phyloP scores from a whole-genome alignment of 768 basidiomycete species.

The Paxillus rubicundulus region DNA sequence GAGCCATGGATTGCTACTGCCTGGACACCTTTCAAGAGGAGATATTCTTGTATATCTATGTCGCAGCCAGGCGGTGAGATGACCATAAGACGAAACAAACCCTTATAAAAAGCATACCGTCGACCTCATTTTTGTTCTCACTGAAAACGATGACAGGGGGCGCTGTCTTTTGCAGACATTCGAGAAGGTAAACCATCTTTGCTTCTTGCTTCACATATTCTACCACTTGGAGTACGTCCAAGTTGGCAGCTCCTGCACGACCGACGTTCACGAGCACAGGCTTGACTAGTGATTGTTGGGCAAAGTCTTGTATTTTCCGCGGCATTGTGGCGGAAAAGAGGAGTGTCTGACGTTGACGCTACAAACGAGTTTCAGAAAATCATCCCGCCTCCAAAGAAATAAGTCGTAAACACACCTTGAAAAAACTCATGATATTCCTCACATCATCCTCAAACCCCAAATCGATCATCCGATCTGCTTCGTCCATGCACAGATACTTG shows the following conservation, averaged over 20 bases:
- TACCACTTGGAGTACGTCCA: slow-evolving; percentile 94
- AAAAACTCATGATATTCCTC: slow-evolving; percentile 98
- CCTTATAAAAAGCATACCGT: slow-evolving; percentile 54
- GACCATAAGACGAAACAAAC: neutral
- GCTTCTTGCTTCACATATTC: slow-evolving; percentile 99
- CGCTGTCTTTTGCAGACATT: slow-evolving; percentile 97
- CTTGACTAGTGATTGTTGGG: slow-evolving; percentile 91
- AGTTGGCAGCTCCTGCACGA: slow-evolving; percentile 94
- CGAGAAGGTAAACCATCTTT: slow-evolving; percentile 98
- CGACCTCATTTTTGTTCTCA: slow-evolving; percentile 99
- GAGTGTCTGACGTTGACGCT: slow-evolving; percentile 95
- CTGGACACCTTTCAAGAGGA: slow-evolving; percentile 94
- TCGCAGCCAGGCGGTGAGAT: neutral
- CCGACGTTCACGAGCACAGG: slow-evolving; percentile 97
- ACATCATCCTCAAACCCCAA: slow-evolving; percentile 99
- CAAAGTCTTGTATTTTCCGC: slow-evolving; percentile 97
- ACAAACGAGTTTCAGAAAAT: slow-evolving; percentile 9
- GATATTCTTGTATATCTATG: slow-evolving; percentile 97
- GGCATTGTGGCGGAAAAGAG: slow-evolving; percentile 99
- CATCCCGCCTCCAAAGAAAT: neutral
- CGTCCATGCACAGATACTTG: slow-evolving; percentile 98
- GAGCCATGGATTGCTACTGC: slow-evolving; percentile 99
- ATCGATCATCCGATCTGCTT: slow-evolving; percentile 99
- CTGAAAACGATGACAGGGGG: slow-evolving; percentile 98
- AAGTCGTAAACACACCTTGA: slow-evolving; percentile 60